phyloP scores from a whole-genome alignment of 2,329 filamentous ascomycete species.

The Colletotrichum falcatum region DNA sequence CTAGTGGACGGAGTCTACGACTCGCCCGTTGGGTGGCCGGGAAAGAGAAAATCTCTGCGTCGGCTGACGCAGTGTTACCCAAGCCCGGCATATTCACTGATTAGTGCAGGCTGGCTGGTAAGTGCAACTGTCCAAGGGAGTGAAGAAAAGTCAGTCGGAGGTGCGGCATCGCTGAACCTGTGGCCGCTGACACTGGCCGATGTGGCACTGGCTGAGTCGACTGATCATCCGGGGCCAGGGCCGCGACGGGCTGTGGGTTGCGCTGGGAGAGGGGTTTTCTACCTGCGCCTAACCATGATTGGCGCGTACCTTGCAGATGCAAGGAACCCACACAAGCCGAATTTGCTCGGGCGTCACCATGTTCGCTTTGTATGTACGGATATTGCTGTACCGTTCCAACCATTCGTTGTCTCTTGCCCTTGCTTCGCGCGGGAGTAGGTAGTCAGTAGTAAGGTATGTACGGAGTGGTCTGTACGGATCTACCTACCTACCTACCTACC shows the following conservation, averaged over 20 bases:
- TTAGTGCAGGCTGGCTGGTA: constrained; percentile 35
- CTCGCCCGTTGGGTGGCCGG: constrained; percentile 7
- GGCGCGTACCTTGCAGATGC: constrained; percentile 39
- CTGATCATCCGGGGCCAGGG: constrained; percentile 42
- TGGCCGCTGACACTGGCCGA: constrained; percentile 14
- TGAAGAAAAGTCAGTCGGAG: neutral
- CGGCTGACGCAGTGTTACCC: constrained; percentile 4
- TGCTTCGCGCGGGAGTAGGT: neutral
- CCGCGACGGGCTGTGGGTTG: constrained; percentile 27
- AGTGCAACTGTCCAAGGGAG: neutral
- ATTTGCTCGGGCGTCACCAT: constrained; percentile 23
- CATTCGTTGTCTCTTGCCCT: constrained; percentile 2
- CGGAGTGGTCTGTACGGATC: too few relatives aligned
- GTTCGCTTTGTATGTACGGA: constrained; percentile 21
- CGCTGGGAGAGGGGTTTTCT: constrained; percentile 12
- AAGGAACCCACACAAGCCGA: constrained; percentile 32
- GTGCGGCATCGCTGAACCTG: constrained; percentile 3
- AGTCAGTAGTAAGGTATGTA: too few relatives aligned
- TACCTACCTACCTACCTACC: too few relatives aligned
- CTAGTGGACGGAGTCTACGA: constrained; percentile 1
- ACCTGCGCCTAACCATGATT: constrained; percentile 29
- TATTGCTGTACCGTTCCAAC: constrained; percentile 4
- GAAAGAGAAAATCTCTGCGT: constrained; percentile 24
- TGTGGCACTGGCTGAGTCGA: constrained; percentile 36
- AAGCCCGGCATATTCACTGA: constrained; percentile 18